These are phyloP conservation scores for Cryptosporidium parvum DNA, from an alignment of 169 alveolate species.

Conservation along the genomic window DNA sequence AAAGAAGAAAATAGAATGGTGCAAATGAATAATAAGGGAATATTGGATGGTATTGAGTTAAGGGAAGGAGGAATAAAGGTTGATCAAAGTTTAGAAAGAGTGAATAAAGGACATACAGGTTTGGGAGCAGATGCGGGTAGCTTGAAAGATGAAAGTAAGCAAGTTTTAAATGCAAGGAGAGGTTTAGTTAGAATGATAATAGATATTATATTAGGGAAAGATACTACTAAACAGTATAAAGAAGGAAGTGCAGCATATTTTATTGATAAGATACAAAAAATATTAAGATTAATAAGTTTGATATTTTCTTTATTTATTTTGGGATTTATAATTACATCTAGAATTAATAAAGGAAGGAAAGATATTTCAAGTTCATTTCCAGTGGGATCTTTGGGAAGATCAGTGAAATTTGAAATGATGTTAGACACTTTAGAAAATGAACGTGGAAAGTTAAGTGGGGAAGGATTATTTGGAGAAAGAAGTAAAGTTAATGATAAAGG, in stretches of 20 bases:
- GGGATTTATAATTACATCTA: slow-evolving; percentile 32
- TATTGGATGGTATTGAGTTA: not conserved
- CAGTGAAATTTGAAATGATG: slow-evolving; percentile 55
- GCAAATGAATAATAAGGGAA: slow-evolving; percentile 14
- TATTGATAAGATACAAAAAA: slow-evolving; percentile 36
- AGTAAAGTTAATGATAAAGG: not conserved
- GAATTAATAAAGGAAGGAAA: slow-evolving; percentile 25
- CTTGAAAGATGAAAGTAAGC: slow-evolving; percentile 7
- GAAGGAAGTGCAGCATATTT: slow-evolving; percentile 62
- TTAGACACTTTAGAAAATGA: slow-evolving; percentile 15
- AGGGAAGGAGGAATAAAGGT: not conserved
- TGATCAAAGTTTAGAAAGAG: not conserved
- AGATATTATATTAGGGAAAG: slow-evolving; percentile 24
- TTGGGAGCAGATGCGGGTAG: not conserved
- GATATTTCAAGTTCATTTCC: slow-evolving; percentile 11
- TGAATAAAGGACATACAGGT: not conserved
- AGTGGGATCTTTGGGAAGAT: slow-evolving; percentile 53
- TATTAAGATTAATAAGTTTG: slow-evolving; percentile 38
- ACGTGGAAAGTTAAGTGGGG: not conserved
- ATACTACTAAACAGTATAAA: not conserved
- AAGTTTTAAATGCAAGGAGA: slow-evolving; percentile 38
- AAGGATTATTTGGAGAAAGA: not conserved
- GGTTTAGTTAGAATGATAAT: slow-evolving; percentile 27
- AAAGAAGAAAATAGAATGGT: slow-evolving; percentile 11
- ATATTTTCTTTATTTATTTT: slow-evolving; percentile 37